Conservation (phyloP, 2,329 filamentous ascomycete species). For the Xylariaceae sp. region DNA sequence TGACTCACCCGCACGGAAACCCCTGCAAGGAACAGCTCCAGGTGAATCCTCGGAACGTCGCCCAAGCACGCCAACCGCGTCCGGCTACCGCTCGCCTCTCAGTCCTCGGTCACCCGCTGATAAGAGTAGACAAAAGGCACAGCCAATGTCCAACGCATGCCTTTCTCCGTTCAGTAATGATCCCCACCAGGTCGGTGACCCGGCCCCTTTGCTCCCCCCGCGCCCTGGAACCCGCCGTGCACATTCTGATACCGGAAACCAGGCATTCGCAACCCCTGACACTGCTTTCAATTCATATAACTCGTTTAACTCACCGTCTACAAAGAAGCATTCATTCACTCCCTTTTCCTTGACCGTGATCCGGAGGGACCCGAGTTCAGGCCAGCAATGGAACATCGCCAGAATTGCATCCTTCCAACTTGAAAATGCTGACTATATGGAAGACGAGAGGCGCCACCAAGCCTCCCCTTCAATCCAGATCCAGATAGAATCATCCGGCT, state of each 20-base stretch:
- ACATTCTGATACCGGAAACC: background rate
- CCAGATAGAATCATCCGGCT: conserved; percentile 50
- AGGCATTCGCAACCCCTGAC: conserved; percentile 6
- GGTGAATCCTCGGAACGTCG: background rate
- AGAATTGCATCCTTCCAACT: conserved; percentile 53
- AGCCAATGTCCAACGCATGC: conserved; percentile 13
- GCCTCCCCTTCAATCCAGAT: conserved; percentile 45
- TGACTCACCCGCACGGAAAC: conserved; percentile 15
- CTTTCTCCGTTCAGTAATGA: conserved; percentile 10
- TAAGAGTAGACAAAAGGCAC: conserved; percentile 1
- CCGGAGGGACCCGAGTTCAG: conserved; percentile 64
- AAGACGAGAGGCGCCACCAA: conserved; percentile 28
- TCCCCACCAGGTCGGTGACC: conserved; percentile 10
- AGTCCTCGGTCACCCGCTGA: conserved; percentile 18
- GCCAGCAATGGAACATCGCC: conserved; percentile 71
- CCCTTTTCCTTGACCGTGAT: conserved; percentile 60
- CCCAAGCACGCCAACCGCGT: background rate
- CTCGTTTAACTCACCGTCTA: conserved; percentile 33
- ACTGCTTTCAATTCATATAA: conserved; percentile 16
- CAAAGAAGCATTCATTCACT: conserved; percentile 33
- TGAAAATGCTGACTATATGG: conserved; percentile 35
- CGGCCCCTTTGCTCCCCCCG: conserved; percentile 16
- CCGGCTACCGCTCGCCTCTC: conserved; percentile 22
- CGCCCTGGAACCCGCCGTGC: conserved; percentile 15
- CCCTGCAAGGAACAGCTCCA: conserved; percentile 6